Evolutionary conservation across 306 rosid species (phyloP).

Genomic region (Acmispon strigosus): DNA sequence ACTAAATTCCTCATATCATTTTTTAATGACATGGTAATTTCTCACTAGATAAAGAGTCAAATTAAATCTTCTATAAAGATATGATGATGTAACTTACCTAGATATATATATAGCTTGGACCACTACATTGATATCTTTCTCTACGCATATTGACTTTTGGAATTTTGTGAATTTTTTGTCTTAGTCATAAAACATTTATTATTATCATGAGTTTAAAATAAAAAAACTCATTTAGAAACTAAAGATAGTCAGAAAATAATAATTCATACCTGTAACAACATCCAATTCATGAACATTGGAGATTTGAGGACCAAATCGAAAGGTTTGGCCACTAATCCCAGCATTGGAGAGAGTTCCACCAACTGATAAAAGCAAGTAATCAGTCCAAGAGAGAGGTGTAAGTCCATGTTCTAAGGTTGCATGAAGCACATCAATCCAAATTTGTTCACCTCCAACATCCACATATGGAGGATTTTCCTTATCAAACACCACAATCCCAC

Average conservation of each 20-base stretch:
- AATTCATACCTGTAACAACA: slow-evolving; percentile 57
- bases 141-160: too few relatives aligned
- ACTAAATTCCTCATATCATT: background rate
- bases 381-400: slow-evolving; percentile 75
- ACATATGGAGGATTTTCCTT: slow-evolving; percentile 24
- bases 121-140: too few relatives aligned
- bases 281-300: slow-evolving; percentile 67
- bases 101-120: too few relatives aligned
- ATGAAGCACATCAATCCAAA: slow-evolving; percentile 70
- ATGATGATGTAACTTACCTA: slow-evolving; percentile 27
- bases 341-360: slow-evolving; percentile 94
- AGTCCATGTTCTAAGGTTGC: slow-evolving; percentile 43
- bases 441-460: slow-evolving; percentile 77
- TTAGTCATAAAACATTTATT: background rate
- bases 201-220: background rate
- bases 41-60: slow-evolving; percentile 7
- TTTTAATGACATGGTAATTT: slow-evolving; percentile 26
- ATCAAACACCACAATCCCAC: slow-evolving; percentile 28
- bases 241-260: too few relatives aligned
- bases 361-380: slow-evolving; percentile 59
- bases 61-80: slow-evolving; percentile 26
- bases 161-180: background rate
- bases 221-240: background rate
- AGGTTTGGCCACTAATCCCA: slow-evolving; percentile 85
- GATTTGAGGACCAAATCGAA: slow-evolving; percentile 74